A percentile compares a stretch with the other conserved stretches of the same genome.
These are phyloP conservation scores for Adansonia gregorii DNA, from an alignment of 441 rosid genomes.

Conservation along the genomic window DNA sequence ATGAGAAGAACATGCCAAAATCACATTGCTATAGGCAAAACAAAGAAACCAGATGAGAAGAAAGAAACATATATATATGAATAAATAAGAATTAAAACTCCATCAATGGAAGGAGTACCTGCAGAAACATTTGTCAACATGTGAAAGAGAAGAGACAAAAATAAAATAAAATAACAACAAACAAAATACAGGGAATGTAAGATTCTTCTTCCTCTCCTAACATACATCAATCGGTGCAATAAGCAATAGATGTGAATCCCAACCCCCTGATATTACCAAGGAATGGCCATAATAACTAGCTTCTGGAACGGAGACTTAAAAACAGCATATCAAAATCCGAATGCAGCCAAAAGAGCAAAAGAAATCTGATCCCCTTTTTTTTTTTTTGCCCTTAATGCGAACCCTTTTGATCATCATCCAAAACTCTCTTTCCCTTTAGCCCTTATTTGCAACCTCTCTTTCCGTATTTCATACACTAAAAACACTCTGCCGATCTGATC, in stretches of 20 bases:
- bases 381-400: conserved; percentile 43
- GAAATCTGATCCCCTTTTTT: conserved; percentile 28
- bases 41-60: conserved; percentile 2
- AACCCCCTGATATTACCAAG: background rate
- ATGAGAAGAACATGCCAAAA: background rate
- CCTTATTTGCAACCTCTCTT: conserved; percentile 48
- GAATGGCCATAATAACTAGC: conserved; percentile 35
- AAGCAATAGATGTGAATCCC: background rate
- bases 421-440: conserved; percentile 28
- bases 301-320: conserved; percentile 31
- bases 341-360: conserved; percentile 38
- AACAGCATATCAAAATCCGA: conserved; percentile 33
- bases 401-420: conserved; percentile 24
- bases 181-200: background rate
- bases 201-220: conserved; percentile 4
- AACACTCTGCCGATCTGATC: conserved; percentile 30
- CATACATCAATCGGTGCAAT: background rate
- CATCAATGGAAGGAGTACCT: conserved; percentile 8
- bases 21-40: conserved; percentile 9
- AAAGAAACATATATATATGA: background rate
- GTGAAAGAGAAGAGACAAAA: background rate
- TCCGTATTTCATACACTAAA: conserved; percentile 29
- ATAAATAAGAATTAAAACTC: background rate
- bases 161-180: background rate
- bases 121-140: background rate